Percentiles rank a stretch among this genome's conserved stretches.
Evolutionary conservation across 441 rosid species (phyloP).

Genomic region (Adansonia rubrostipa): DNA sequence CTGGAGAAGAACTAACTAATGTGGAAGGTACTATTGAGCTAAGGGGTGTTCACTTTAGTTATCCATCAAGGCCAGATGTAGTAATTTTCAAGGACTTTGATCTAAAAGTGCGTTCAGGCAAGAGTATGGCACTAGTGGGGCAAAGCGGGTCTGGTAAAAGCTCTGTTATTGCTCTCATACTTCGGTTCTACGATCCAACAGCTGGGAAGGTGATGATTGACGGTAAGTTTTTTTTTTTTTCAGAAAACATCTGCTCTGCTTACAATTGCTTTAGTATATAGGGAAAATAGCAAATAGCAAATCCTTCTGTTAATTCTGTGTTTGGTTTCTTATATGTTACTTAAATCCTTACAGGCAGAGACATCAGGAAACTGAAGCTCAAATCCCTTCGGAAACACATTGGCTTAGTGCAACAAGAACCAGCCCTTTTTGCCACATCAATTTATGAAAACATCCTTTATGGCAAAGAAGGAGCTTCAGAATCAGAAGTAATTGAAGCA

Average conservation of each 20-base stretch:
- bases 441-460: constrained; percentile 84
- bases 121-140: constrained; percentile 87
- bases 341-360: constrained; percentile 53
- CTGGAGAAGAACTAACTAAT: constrained; percentile 57
- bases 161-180: constrained; percentile 77
- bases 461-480: constrained; percentile 79
- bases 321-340: constrained; percentile 20
- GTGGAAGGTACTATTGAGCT: constrained; percentile 78
- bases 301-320: not conserved
- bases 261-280: no score
- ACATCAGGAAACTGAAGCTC: constrained; percentile 64
- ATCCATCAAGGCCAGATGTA: constrained; percentile 87
- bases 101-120: constrained; percentile 64
- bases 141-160: constrained; percentile 97
- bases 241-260: not conserved
- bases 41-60: constrained; percentile 66
- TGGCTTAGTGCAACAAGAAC: constrained; percentile 91
- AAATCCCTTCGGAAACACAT: constrained; percentile 78
- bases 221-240: constrained; percentile 47
- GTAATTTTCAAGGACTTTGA: constrained; percentile 70
- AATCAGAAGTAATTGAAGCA: constrained; percentile 78
- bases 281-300: no score
- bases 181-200: constrained; percentile 85
- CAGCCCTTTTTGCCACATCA: constrained; percentile 86
- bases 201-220: constrained; percentile 80